These are phyloP conservation scores for Colletotrichum kahawae DNA, from an alignment of 2,329 filamentous ascomycete genomes.

Conservation along the genomic window DNA sequence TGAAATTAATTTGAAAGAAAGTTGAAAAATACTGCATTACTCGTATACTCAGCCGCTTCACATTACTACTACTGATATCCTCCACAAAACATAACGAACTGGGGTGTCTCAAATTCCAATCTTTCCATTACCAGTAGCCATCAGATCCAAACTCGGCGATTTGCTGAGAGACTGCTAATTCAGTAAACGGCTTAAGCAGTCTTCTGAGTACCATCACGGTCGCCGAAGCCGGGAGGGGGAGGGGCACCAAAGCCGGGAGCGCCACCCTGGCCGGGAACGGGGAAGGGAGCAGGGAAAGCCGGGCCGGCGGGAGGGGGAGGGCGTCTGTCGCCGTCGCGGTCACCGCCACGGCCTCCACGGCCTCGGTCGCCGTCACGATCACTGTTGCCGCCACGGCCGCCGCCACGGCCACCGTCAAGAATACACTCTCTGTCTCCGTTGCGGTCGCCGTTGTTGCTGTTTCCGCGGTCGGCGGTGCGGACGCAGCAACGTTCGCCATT, in stretches of 20 bases:
- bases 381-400: neutral
- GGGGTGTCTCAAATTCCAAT: neutral
- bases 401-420: neutral
- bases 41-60: neutral
- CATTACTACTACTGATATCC: neutral
- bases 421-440: neutral
- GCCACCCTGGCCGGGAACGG: neutral
- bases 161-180: neutral
- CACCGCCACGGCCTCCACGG: neutral
- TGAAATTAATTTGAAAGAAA: neutral
- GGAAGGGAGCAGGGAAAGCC: slow-evolving; percentile 7
- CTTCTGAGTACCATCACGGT: neutral
- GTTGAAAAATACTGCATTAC: neutral
- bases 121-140: neutral
- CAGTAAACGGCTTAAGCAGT: neutral
- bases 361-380: neutral
- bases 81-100: neutral
- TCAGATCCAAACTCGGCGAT: neutral
- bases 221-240: neutral
- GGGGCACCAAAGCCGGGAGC: neutral
- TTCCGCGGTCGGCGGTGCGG: neutral
- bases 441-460: neutral
- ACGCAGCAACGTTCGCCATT: neutral
- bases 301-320: neutral
- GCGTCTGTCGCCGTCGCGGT: neutral